Percentiles rank a stretch among this genome's conserved stretches.
Conservation (phyloP, 306 rosid species). For the Cicer arietinum region DNA sequence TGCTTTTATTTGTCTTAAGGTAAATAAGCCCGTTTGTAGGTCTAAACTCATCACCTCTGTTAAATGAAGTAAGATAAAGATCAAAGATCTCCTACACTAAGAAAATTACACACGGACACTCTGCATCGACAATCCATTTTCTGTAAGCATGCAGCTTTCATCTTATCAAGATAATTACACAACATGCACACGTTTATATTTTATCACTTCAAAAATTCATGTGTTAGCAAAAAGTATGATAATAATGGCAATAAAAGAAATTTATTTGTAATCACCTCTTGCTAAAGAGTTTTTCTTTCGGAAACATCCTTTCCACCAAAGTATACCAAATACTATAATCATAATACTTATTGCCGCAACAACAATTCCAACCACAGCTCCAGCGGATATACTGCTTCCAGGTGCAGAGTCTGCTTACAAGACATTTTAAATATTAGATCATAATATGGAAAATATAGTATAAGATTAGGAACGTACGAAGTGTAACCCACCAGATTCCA, state of each 20-base stretch:
- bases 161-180: neutral
- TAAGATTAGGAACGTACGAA: neutral
- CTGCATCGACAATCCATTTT: neutral
- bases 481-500: neutral
- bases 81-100: neutral
- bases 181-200: neutral
- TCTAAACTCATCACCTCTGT: conserved; percentile 57
- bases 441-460: neutral
- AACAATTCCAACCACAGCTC: conserved; percentile 53
- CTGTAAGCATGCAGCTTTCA: neutral
- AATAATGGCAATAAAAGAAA: neutral
- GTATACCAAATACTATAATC: conserved; percentile 34
- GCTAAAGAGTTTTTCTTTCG: conserved; percentile 32
- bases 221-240: neutral
- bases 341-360: conserved; percentile 40
- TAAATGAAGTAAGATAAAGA: conserved; percentile 19
- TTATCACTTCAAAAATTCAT: neutral
- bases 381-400: conserved; percentile 34
- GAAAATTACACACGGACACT: neutral
- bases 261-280: conserved; percentile 38
- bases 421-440: neutral
- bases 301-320: conserved; percentile 47
- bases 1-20: conserved; percentile 57
- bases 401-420: conserved; percentile 7
- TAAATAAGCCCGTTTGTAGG: conserved; percentile 49